Conservation (phyloP, 73 alveolate species). For the Uronychia binucleata region DNA sequence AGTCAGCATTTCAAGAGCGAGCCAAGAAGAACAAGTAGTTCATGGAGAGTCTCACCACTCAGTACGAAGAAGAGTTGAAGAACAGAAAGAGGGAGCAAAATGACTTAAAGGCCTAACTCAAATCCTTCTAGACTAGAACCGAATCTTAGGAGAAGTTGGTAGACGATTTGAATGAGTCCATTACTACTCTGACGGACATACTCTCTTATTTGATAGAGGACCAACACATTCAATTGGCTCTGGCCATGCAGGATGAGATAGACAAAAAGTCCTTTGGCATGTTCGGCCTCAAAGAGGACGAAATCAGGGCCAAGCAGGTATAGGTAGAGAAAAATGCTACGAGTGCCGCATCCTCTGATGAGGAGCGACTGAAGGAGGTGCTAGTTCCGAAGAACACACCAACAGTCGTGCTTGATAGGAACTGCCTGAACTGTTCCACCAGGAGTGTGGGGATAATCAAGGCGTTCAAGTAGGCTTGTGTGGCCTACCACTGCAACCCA, state of each 20-base stretch:
- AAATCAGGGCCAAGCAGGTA: not conserved
- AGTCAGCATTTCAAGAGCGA: no score
- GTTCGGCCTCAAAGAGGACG: not conserved
- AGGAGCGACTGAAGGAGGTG: not conserved
- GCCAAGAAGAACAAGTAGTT: no score
- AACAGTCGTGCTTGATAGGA: not conserved
- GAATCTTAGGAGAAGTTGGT: not conserved
- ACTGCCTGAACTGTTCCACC: not conserved
- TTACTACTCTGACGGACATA: not conserved
- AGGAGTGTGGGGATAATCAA: not conserved
- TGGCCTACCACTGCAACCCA: not conserved
- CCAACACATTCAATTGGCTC: not conserved
- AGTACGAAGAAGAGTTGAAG: not conserved
- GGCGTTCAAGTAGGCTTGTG: not conserved
- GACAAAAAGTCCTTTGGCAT: not conserved
- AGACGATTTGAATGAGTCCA: not conserved
- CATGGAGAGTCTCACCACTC: not conserved
- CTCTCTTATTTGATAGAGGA: not conserved
- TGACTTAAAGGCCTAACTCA: not conserved
- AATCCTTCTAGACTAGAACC: not conserved
- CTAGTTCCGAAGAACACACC: not conserved
- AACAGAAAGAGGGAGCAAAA: not conserved
- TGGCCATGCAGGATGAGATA: not conserved
- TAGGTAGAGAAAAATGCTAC: not conserved
- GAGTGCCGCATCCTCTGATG: not conserved